These are phyloP conservation scores for Phytophthora pistaciae DNA, from an alignment of 352 stramenopile genomes.

Conservation along the genomic window DNA sequence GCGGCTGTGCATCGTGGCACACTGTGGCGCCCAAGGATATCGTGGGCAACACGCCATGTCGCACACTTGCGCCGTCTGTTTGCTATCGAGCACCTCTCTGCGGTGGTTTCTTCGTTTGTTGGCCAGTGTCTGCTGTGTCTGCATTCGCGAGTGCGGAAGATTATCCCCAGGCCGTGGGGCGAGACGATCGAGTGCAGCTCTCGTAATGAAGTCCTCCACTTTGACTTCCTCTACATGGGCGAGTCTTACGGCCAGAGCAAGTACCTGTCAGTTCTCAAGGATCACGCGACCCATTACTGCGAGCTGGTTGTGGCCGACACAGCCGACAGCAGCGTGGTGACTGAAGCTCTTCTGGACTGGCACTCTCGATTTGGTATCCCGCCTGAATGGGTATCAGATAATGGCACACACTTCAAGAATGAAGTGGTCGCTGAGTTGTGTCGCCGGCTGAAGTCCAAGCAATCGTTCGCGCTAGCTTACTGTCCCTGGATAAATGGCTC, in stretches of 20 bases:
- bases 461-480: slow-evolving; percentile 37
- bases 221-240: slow-evolving; percentile 4
- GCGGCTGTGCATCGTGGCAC: neutral
- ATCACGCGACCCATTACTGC: slow-evolving; percentile 21
- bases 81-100: neutral
- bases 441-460: too few relatives aligned
- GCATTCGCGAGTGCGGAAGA: neutral
- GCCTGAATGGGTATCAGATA: slow-evolving; percentile 5
- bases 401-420: slow-evolving; percentile 9
- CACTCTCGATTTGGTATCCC: slow-evolving; percentile 7
- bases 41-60: neutral
- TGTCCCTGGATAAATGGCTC: slow-evolving; percentile 45
- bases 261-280: slow-evolving; percentile 42
- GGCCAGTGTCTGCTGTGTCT: neutral
- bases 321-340: slow-evolving; percentile 5
- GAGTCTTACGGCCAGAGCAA: neutral
- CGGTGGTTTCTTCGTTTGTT: neutral
- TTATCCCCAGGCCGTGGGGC: neutral
- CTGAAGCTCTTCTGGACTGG: slow-evolving; percentile 6
- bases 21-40: neutral
- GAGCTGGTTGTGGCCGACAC: slow-evolving; percentile 33
- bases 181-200: slow-evolving; percentile 14
- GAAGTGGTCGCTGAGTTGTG: too few relatives aligned
- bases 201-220: slow-evolving; percentile 3
- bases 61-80: neutral